Conservation (phyloP, 805 yeast genomes). For the Lipomyces japonicus region DNA sequence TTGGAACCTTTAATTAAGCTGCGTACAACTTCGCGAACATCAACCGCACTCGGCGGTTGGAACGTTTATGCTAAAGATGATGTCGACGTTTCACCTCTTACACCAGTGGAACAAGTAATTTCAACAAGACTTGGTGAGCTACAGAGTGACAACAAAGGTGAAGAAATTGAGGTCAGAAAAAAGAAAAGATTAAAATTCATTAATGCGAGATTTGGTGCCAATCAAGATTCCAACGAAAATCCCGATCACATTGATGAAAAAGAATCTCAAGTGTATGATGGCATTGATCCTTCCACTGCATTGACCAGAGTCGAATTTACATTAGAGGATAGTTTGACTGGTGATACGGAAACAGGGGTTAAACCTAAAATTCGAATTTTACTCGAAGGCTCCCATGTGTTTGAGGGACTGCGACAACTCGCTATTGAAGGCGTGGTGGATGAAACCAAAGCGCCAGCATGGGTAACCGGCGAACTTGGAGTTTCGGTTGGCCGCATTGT, state of each 20-base stretch:
- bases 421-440: slow-evolving; percentile 20
- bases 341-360: background rate
- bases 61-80: slow-evolving; percentile 24
- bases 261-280: slow-evolving; percentile 2
- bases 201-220: slow-evolving; percentile 23
- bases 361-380: slow-evolving; percentile 13
- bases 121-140: background rate
- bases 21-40: slow-evolving; percentile 10
- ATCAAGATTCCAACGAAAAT: slow-evolving; percentile 1
- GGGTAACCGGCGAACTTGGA: slow-evolving; percentile 29
- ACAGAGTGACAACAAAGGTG: background rate
- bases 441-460: slow-evolving; percentile 21
- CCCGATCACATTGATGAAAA: background rate
- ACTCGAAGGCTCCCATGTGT: slow-evolving; percentile 27
- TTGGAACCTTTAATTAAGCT: slow-evolving; percentile 14
- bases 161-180: slow-evolving; percentile 5
- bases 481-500: slow-evolving; percentile 18
- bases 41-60: slow-evolving; percentile 30
- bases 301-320: slow-evolving; percentile 18
- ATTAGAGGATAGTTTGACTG: slow-evolving; percentile 11
- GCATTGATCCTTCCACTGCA: slow-evolving; percentile 9
- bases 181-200: slow-evolving; percentile 8
- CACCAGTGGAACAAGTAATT: slow-evolving; percentile 12
- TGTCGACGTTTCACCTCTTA: slow-evolving; percentile 26
- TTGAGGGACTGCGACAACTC: slow-evolving; percentile 24